These are phyloP conservation scores for Suhomyces vadensis DNA, from an alignment of 805 yeast species.

Conservation along the genomic window DNA sequence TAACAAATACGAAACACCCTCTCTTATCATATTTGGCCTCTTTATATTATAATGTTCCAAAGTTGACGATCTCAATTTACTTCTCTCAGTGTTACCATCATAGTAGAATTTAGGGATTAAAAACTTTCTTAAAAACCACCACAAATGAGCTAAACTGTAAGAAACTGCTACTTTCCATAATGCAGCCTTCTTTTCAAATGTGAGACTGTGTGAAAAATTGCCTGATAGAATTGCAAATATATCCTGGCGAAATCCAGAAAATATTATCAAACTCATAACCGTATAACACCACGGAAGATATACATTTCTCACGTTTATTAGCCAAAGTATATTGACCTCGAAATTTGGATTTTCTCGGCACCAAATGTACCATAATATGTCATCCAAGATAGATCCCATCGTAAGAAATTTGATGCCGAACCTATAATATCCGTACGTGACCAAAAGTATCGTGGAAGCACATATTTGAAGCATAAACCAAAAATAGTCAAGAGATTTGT, in stretches of 20 bases:
- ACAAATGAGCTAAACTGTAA: conserved; percentile 27
- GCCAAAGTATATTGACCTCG: conserved; percentile 40
- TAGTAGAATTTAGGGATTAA: conserved; percentile 15
- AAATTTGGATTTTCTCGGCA: conserved; percentile 47
- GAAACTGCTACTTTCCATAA: conserved; percentile 13
- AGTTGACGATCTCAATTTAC: conserved; percentile 14
- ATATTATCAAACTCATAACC: conserved; percentile 9
- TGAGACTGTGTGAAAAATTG: background rate
- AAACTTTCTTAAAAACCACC: conserved; percentile 33
- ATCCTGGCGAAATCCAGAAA: conserved; percentile 6
- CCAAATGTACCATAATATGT: conserved; percentile 45
- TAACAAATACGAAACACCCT: conserved; percentile 14
- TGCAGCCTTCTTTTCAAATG: background rate
- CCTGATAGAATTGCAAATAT: conserved; percentile 2
- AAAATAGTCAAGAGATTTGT: conserved; percentile 31
- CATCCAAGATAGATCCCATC: conserved; percentile 40
- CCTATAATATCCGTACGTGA: conserved; percentile 18
- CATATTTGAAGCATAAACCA: conserved; percentile 30
- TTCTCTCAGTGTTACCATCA: conserved; percentile 19
- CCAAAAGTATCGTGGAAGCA: conserved; percentile 21
- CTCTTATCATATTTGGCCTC: conserved; percentile 15
- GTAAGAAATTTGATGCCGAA: conserved; percentile 20
- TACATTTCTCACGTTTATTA: conserved; percentile 42
- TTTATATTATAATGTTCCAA: conserved; percentile 12
- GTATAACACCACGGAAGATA: conserved; percentile 38